Base-by-base conservation (phyloP, 2,329 filamentous ascomycete species). In the Talaromyces amestolkiae region DNA sequence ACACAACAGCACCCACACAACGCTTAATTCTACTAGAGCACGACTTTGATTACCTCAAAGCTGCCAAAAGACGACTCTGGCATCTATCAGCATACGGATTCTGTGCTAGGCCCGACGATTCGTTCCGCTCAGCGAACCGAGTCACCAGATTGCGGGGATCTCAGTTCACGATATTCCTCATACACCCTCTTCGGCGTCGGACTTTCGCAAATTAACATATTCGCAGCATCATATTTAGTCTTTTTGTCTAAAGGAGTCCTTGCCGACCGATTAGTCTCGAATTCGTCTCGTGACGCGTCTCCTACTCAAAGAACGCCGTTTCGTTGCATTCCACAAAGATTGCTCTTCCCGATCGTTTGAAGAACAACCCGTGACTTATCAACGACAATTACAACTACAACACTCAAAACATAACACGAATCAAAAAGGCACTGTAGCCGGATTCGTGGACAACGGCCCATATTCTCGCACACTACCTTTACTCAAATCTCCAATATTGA, bases 341-440 rank as follows among this genome's bases (percentile, higher is more conserved):
- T 2, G 15, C 31, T 53, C 35, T 39, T 13, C 11, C 15, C 33
- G 27, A 24, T 63, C 27, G 31, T 35, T n/a, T 37, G 39, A 58
- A 56, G 39, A 27, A 58, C 37, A 58, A 27, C 10, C 13, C 19
- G 37, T 54, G 49, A 43, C 24, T 47, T 47, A 35, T 49, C 41
- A 13, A 7, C 8, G 51, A 58, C 53, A 22, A 53, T 24, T 47
- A 17, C 24, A 13, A 39, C 37, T 9, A 19, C n/a, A 63, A n/a
- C 37, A 58, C 10, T 10, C 49, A 37, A 27, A n/a, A n/a, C 27
- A 31, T 53, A 53, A n/a, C 60, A 59, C 64, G 60, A 63, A 63
- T 58, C 61, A 39, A 54, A 54, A 58, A 63, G 64, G 64, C 60
- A 35, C 64, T 66, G 53, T 62, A 22, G 64, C 64, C 53, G 60